A percentile compares a stretch with the other conserved stretches of the same genome.
These are phyloP conservation scores for Pseudodiploospora longispora DNA, from an alignment of 2,329 filamentous ascomycete genomes.

Conservation along the genomic window DNA sequence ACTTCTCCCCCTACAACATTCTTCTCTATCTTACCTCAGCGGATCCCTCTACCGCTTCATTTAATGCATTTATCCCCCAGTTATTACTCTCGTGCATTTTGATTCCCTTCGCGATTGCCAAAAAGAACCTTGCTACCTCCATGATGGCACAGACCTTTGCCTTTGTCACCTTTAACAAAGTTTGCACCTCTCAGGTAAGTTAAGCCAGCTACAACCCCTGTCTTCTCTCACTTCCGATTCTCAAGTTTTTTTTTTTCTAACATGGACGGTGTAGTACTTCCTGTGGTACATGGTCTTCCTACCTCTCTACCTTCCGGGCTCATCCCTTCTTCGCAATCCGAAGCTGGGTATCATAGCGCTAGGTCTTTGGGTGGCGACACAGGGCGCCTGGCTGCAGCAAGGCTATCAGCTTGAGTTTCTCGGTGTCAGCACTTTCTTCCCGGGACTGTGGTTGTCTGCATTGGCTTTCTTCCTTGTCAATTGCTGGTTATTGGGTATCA, in stretches of 20 bases:
- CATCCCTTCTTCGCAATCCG: conserved; percentile 57
- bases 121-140: conserved; percentile 69
- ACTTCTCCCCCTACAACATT: conserved; percentile 95
- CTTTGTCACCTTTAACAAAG: conserved; percentile 97
- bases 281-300: conserved; percentile 95
- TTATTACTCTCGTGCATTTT: conserved; percentile 69
- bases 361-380: conserved; percentile 64
- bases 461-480: conserved; percentile 79
- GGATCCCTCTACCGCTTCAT: conserved; percentile 29
- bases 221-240: neutral
- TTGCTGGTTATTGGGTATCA: conserved; percentile 75
- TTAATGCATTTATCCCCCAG: conserved; percentile 76
- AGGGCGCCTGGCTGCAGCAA: conserved; percentile 69
- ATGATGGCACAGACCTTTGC: conserved; percentile 96
- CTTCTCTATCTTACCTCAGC: conserved; percentile 82
- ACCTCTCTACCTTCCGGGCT: conserved; percentile 79
- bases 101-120: conserved; percentile 69
- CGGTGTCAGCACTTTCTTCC: conserved; percentile 74
- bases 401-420: conserved; percentile 72
- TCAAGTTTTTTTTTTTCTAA: no score
- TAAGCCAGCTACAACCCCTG: neutral
- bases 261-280: conserved; percentile 62
- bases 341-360: conserved; percentile 57
- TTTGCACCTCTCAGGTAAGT: conserved; percentile 90
- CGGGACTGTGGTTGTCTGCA: conserved; percentile 70